Evolutionary conservation across 371 early-diverging fungal species (phyloP).

Genomic region (Lichtheimia corymbifera): DNA sequence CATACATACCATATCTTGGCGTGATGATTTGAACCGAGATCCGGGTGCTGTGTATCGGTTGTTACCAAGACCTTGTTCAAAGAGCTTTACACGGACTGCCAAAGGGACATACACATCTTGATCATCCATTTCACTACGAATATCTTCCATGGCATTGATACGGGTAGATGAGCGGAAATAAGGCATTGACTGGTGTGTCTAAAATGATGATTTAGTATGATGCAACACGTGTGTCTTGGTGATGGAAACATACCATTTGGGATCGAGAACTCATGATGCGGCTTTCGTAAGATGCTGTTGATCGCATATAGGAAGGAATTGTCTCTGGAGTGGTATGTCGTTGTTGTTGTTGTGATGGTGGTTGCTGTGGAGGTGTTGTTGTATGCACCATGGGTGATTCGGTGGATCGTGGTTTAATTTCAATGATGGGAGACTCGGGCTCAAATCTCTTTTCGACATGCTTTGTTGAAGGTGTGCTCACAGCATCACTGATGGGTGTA

Average conservation of each 20-base stretch:
- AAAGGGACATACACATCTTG: constrained; percentile 23
- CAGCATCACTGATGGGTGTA: too few relatives aligned
- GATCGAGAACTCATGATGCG: constrained; percentile 1
- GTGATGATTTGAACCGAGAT: not conserved
- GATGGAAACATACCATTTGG: not conserved
- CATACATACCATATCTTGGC: not conserved
- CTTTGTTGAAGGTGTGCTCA: too few relatives aligned
- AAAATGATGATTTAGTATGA: not conserved
- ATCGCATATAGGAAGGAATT: constrained; percentile 20
- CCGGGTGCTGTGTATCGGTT: not conserved
- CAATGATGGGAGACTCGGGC: not conserved
- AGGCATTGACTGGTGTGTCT: constrained; percentile 5
- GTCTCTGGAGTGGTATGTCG: not conserved
- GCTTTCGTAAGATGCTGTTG: constrained; percentile 18
- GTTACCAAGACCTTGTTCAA: constrained; percentile 18
- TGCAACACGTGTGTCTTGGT: too few relatives aligned
- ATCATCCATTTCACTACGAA: constrained; percentile 20
- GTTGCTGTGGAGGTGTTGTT: not conserved
- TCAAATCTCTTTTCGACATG: too few relatives aligned
- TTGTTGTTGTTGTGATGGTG: not conserved
- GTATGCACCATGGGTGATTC: not conserved
- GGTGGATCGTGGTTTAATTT: not conserved
- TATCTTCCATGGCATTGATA: constrained; percentile 31
- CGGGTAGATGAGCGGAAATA: constrained; percentile 19
- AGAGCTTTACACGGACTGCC: constrained; percentile 23